Conservation (phyloP, 129 eudicot genomes). For the Lactuca sativa region DNA sequence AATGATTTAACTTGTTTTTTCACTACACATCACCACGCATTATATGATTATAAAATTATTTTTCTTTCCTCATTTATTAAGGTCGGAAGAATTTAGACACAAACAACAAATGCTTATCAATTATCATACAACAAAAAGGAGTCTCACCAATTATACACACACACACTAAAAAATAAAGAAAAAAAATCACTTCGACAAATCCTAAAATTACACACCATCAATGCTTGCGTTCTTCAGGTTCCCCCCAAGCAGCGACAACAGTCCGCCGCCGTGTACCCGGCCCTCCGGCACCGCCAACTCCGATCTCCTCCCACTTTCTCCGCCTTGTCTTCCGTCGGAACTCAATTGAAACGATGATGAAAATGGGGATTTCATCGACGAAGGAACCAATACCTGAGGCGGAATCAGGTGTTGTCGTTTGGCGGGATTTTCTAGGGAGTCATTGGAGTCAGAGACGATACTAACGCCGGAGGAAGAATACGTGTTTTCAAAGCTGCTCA, state of each 20-base stretch:
- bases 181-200: slow-evolving; percentile 18
- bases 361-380: slow-evolving; percentile 74
- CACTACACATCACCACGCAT: no score
- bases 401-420: slow-evolving; percentile 71
- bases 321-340: slow-evolving; percentile 25
- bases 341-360: slow-evolving; percentile 39
- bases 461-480: slow-evolving; percentile 61
- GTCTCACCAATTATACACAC: slow-evolving; percentile 22
- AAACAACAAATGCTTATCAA: slow-evolving; percentile 15
- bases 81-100: not conserved
- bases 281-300: slow-evolving; percentile 75
- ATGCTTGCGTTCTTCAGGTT: slow-evolving; percentile 54
- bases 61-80: no score
- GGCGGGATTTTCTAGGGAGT: slow-evolving; percentile 52
- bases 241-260: slow-evolving; percentile 72
- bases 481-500: slow-evolving; percentile 41
- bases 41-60: no score
- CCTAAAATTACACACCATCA: slow-evolving; percentile 42
- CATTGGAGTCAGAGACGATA: slow-evolving; percentile 54
- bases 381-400: slow-evolving; percentile 89
- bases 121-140: slow-evolving; percentile 25
- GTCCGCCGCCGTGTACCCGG: slow-evolving; percentile 87
- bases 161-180: slow-evolving; percentile 14
- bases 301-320: slow-evolving; percentile 29
- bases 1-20: no score